A percentile compares a stretch with the other conserved stretches of the same genome.
phyloP scores from a whole-genome alignment of 805 yeast species.

The Pichia nakasei region DNA sequence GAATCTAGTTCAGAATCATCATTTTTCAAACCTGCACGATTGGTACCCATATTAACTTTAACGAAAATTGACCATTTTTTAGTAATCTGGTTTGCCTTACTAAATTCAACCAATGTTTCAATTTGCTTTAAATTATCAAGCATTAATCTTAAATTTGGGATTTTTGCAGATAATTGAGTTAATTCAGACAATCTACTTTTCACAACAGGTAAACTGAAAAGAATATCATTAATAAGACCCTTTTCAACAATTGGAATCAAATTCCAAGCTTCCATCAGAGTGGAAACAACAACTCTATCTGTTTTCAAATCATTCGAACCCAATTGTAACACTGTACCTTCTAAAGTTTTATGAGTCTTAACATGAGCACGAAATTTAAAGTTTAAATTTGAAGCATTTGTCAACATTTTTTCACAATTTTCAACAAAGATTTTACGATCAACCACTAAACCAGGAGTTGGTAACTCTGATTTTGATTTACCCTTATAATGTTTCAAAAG shows the following conservation, averaged over 20 bases:
- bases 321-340: conserved; percentile 48
- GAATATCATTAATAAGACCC: conserved; percentile 30
- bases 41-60: conserved; percentile 63
- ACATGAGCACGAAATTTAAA: conserved; percentile 53
- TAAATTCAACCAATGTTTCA: conserved; percentile 33
- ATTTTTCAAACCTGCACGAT: conserved; percentile 49
- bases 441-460: conserved; percentile 50
- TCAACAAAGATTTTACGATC: conserved; percentile 31
- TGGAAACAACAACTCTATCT: conserved; percentile 53
- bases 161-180: conserved; percentile 31
- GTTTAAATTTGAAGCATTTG: conserved; percentile 30
- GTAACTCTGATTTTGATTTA: conserved; percentile 32
- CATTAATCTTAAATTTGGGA: conserved; percentile 39
- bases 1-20: conserved; percentile 16
- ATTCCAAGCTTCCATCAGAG: conserved; percentile 64
- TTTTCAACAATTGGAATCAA: conserved; percentile 19
- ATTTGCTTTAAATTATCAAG: conserved; percentile 54
- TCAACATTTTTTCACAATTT: conserved; percentile 45
- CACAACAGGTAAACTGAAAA: conserved; percentile 52
- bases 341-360: conserved; percentile 63
- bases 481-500: conserved; percentile 31
- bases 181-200: conserved; percentile 40
- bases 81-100: conserved; percentile 13
- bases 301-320: conserved; percentile 35
- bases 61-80: conserved; percentile 55